Base-by-base conservation (phyloP, 176 grass and related monocot species). In the Typha latifolia region DNA sequence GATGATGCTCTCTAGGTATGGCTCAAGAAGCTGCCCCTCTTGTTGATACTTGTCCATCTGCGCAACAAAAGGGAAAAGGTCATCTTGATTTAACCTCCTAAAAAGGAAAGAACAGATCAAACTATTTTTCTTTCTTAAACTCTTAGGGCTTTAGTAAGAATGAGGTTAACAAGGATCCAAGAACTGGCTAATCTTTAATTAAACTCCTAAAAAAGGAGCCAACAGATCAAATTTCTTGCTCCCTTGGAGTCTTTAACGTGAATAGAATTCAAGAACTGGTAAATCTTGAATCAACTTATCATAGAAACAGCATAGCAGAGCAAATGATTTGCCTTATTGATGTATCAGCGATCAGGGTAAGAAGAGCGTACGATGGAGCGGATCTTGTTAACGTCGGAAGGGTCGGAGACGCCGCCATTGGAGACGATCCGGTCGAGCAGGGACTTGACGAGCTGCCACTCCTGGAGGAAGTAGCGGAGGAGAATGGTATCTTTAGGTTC, bases 1-100 rank as follows among this genome's bases (percentile, higher is more conserved):
- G 52, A 92, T 69, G 49, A 97, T 92, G 48, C 27, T 57, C 78
- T 92, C 89, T 61, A 97, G 70, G 81, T 90, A 97, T 72, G 93
- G 85, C 78, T 97, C 93, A 20, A 97, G 81, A 76, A 97, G 80
- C 59, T 97, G 94, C 9, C 89, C 94, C 69, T 92, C 89, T 75
- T 97, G 78, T 87, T 97, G 94, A 82, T 97, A 97, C 78, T 97
- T 92, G 75, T 86, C 94, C 89, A 97, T 92, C 94, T 97, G 80
- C 53, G 49, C 14, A 20, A 21, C 37, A 66, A 70, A 19, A 68
- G 8, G 61, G 74, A 62, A 66, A 62, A 67, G 48, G 43, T n/a
- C 2, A 50, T 49, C 14, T 49, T 5, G 12, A 14, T 29, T 21
- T 14, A 12, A 48, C 37, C 67, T 67, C 16, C 15, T 14, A 55